Base-by-base conservation (phyloP, 2,329 filamentous ascomycete genomes). In the Aspergillus brasiliensis region DNA sequence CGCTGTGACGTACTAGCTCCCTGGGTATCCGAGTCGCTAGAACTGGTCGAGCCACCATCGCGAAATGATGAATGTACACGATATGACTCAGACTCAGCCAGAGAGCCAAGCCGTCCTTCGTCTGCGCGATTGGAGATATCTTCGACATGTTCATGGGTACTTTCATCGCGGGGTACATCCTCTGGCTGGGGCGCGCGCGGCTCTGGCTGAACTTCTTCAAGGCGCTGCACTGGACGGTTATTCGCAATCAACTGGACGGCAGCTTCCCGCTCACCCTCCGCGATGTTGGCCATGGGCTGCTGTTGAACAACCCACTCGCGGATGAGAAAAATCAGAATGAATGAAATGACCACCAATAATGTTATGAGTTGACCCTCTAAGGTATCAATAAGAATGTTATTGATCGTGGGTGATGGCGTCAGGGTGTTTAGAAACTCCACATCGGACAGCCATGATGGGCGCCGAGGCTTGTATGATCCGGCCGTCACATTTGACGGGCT, bases 231-330 rank as follows among this genome's bases (percentile, higher is more conserved):
- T 19, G 68, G 64, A 27, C 69, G 71, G 60, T 75, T 75, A 59
- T 76, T 77, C 7, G 76, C 76, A 51, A 79, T 74, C 38, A 78
- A 58, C 56, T 80, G 81, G n/a, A 77, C 77, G 7, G 80, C 84
- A 10, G 83, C 86, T 70, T 77, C 80, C 61, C 75, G 81, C 69
- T 73, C 78, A 8, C 71, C 74, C 64, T 77, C 88, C 0, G 87
- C 89, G 81, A 95, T 88, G 69, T 96, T 96, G 67, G 95, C 89
- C 65, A 93, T 89, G 5, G 94, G 95, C 72, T 99, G 95, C 74
- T 99, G 95, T 74, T 99, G 95, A 8, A 99, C 92, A 53, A 99
- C 95, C 84, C 97, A 99, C 78, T 99, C 95, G 49, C 96, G 83
- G 49, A 99, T 97, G 3, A 99, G 79, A 67, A 99, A 99, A 44